Evolutionary conservation across 2,329 filamentous ascomycete genomes (phyloP).

Genomic region (Fusarium multiceps): DNA sequence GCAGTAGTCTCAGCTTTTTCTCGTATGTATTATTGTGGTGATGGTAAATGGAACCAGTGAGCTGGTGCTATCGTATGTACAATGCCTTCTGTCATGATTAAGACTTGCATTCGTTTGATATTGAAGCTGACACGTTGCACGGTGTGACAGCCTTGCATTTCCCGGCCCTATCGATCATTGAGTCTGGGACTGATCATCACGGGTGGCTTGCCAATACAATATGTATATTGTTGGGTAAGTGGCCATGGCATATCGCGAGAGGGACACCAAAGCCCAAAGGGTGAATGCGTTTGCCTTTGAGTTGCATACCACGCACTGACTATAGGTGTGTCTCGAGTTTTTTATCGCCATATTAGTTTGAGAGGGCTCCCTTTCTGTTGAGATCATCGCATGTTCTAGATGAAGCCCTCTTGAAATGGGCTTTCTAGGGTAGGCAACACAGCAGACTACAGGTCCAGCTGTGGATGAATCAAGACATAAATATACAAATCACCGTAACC

Average conservation of each 20-base stretch:
- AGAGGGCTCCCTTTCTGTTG: not conserved
- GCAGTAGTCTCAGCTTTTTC: not conserved
- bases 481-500: not conserved
- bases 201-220: not conserved
- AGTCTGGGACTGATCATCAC: not conserved
- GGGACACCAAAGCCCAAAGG: not conserved
- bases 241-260: not conserved
- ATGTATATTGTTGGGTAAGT: not conserved
- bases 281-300: not conserved
- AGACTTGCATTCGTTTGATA: not conserved
- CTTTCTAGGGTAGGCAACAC: not conserved
- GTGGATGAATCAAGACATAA: not conserved
- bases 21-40: not conserved
- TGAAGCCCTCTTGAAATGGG: not conserved
- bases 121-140: constrained; percentile 19
- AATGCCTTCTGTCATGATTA: not conserved
- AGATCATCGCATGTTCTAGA: not conserved
- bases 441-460: not conserved
- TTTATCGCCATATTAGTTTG: not conserved
- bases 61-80: not conserved
- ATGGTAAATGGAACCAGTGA: not conserved
- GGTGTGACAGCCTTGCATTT: not conserved
- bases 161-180: constrained; percentile 8
- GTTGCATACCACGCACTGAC: not conserved
- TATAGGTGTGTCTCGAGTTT: not conserved